Conservation (phyloP, 2,329 filamentous ascomycete species). For the Xylaria sp. region DNA sequence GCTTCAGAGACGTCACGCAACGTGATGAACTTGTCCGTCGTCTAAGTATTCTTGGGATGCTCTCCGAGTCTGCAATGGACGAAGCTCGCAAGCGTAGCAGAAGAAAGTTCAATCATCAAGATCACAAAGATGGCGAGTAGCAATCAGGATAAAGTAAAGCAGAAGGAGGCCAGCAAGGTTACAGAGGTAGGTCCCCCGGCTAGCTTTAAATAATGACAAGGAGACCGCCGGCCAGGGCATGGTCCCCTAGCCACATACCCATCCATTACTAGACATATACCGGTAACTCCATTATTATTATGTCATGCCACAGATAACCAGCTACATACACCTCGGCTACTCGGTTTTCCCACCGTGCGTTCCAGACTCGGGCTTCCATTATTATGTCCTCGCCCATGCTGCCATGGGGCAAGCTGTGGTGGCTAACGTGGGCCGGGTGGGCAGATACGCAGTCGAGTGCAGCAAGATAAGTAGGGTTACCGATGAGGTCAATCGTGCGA, state of each 20-base stretch:
- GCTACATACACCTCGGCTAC: no score
- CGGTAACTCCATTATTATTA: constrained; percentile 21
- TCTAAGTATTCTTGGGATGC: neutral
- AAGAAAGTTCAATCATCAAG: neutral
- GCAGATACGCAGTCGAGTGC: no score
- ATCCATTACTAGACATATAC: constrained; percentile 3
- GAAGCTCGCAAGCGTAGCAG: no score
- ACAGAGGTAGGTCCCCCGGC: neutral
- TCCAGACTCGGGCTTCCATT: no score
- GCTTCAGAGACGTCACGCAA: no score
- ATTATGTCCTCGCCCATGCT: no score
- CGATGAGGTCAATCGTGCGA: constrained; percentile 22
- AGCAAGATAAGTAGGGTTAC: neutral
- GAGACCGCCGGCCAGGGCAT: no score
- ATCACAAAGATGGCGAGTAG: neutral
- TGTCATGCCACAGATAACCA: constrained; percentile 19
- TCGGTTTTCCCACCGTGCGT: neutral
- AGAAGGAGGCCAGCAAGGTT: neutral
- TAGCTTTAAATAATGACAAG: neutral
- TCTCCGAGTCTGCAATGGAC: neutral
- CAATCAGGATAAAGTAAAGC: neutral
- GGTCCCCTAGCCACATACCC: neutral
- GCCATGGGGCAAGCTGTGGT: no score
- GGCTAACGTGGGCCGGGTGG: neutral
- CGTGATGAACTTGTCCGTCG: no score